A percentile compares a stretch with the other conserved stretches of the same genome.
These are phyloP conservation scores for Phytophthora foliorum DNA, from an alignment of 352 stramenopile species.

Conservation along the genomic window DNA sequence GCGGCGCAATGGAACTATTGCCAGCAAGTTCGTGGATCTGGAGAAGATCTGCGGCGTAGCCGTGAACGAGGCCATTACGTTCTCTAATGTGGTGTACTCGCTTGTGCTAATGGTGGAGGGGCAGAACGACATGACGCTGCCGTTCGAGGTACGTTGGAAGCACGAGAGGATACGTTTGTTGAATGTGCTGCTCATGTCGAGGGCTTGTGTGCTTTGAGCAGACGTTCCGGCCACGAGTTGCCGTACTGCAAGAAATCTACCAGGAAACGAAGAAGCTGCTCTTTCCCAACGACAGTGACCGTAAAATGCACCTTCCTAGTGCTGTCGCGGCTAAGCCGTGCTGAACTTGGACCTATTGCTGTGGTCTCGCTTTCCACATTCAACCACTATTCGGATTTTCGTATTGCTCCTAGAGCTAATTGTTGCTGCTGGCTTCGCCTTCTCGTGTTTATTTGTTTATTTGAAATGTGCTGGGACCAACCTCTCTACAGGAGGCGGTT, in stretches of 20 bases:
- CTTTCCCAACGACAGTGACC: slow-evolving; percentile 52
- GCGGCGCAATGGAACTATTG: slow-evolving; percentile 52
- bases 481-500: slow-evolving; percentile 95
- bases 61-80: slow-evolving; percentile 87
- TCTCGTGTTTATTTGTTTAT: slow-evolving; percentile 18
- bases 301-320: slow-evolving; percentile 60
- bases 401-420: not conserved
- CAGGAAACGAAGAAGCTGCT: slow-evolving; percentile 61
- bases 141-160: slow-evolving; percentile 68
- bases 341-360: slow-evolving; percentile 1
- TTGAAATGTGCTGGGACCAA: slow-evolving; percentile 2
- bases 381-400: not conserved
- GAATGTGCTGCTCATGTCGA: not conserved
- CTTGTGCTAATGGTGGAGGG: slow-evolving; percentile 82
- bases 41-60: slow-evolving; percentile 71
- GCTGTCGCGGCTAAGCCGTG: slow-evolving; percentile 19
- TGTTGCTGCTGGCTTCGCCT: slow-evolving; percentile 15
- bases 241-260: slow-evolving; percentile 80
- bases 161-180: not conserved
- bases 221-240: slow-evolving; percentile 75
- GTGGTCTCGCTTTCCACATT: not conserved
- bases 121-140: slow-evolving; percentile 73
- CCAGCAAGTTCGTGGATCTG: slow-evolving; percentile 45
- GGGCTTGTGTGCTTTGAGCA: slow-evolving; percentile 18
- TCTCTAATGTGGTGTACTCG: slow-evolving; percentile 84